These are phyloP conservation scores for Phytopythium cucurbitacearum DNA, from an alignment of 352 stramenopile species.

Conservation along the genomic window DNA sequence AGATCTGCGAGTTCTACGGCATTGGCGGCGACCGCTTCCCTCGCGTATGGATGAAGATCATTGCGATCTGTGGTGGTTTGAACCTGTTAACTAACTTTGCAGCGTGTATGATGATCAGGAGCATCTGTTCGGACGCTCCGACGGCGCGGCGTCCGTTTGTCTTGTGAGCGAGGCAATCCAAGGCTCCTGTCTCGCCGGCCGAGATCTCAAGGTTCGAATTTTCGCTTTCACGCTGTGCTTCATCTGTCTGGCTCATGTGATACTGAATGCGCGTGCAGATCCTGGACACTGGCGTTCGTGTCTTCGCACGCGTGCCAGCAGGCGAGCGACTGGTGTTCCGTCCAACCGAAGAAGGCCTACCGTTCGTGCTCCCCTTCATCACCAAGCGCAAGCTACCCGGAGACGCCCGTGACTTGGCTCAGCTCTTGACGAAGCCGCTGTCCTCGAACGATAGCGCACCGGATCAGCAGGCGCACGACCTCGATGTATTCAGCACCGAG, in stretches of 20 bases:
- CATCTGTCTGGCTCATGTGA: not conserved
- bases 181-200: conserved; percentile 47
- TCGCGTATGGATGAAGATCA: conserved; percentile 21
- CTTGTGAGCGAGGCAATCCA: conserved; percentile 55
- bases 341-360: conserved; percentile 76
- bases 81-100: conserved; percentile 1
- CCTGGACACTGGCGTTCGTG: conserved; percentile 84
- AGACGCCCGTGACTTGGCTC: conserved; percentile 12
- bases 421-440: conserved; percentile 15
- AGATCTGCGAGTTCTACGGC: conserved; percentile 64
- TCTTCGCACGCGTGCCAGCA: conserved; percentile 73
- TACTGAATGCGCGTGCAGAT: conserved; percentile 26
- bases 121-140: conserved; percentile 58
- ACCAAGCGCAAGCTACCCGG: conserved; percentile 54
- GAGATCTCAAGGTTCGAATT: conserved; percentile 32
- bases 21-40: conserved; percentile 46
- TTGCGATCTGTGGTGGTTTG: not conserved
- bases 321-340: conserved; percentile 58
- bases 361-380: conserved; percentile 68
- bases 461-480: conserved; percentile 19
- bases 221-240: not conserved
- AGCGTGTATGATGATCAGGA: conserved; percentile 20
- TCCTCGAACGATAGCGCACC: conserved; percentile 9
- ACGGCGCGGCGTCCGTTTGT: conserved; percentile 58
- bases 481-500: conserved; percentile 24